These are phyloP conservation scores for Aspergillus neoniger DNA, from an alignment of 2,329 filamentous ascomycete genomes.

Conservation along the genomic window DNA sequence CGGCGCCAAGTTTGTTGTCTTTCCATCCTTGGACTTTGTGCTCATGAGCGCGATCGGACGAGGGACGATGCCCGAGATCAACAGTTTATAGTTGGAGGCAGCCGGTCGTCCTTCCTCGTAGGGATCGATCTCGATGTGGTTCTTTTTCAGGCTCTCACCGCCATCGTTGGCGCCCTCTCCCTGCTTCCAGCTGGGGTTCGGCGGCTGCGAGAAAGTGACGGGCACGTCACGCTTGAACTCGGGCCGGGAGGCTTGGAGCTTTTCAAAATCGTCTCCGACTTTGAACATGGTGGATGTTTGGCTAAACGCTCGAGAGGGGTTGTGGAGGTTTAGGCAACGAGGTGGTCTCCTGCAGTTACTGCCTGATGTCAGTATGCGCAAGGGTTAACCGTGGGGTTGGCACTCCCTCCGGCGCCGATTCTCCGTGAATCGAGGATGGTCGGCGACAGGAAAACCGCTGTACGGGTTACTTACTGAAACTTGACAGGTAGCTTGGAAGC, in stretches of 20 bases:
- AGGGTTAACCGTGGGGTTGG: not conserved
- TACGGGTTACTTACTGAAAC: not conserved
- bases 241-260: slow-evolving; percentile 46
- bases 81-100: slow-evolving; percentile 83
- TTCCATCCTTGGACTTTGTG: slow-evolving; percentile 63
- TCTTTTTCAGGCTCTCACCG: slow-evolving; percentile 52
- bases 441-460: not conserved
- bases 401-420: not conserved
- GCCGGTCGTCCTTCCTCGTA: slow-evolving; percentile 68
- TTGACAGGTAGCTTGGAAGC: not conserved
- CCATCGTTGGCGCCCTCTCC: slow-evolving; percentile 48
- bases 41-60: slow-evolving; percentile 72
- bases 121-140: slow-evolving; percentile 79
- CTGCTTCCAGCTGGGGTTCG: slow-evolving; percentile 45
- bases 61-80: slow-evolving; percentile 81
- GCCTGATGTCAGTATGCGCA: not conserved
- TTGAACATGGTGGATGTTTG: slow-evolving; percentile 29
- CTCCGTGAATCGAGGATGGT: not conserved
- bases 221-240: slow-evolving; percentile 40
- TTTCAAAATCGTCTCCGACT: slow-evolving; percentile 35
- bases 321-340: not conserved
- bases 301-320: slow-evolving; percentile 16
- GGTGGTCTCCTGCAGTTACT: not conserved
- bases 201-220: slow-evolving; percentile 44
- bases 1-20: slow-evolving; percentile 74